Percentiles rank a stretch among this genome's conserved stretches.
Conservation (phyloP, 495 filamentous ascomycete species). For the Tuber brumale region DNA sequence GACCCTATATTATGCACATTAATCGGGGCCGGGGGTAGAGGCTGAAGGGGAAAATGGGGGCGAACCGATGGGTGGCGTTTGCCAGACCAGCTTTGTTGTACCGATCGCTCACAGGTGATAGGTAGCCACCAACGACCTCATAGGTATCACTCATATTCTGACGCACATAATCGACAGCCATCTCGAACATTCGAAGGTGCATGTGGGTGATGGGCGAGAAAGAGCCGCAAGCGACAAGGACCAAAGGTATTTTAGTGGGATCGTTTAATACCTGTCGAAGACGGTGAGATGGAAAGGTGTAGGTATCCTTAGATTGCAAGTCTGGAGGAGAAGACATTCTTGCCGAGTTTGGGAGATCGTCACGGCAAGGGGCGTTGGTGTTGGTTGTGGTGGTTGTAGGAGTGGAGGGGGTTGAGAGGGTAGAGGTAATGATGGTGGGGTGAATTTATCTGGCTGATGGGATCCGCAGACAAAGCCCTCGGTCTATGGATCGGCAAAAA, state of each 20-base stretch:
- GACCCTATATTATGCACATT: slow-evolving; percentile 35
- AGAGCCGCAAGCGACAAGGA: slow-evolving; percentile 84
- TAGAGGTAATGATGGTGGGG: background rate
- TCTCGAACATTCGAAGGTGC: slow-evolving; percentile 90
- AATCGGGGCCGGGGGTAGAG: background rate
- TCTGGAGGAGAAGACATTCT: slow-evolving; percentile 17
- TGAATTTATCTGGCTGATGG: background rate
- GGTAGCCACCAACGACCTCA: slow-evolving; percentile 77
- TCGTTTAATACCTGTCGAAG: slow-evolving; percentile 63
- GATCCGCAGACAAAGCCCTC: slow-evolving; percentile 1
- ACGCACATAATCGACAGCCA: slow-evolving; percentile 73
- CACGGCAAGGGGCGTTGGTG: background rate
- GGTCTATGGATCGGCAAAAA: background rate
- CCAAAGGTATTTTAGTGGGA: slow-evolving; percentile 64
- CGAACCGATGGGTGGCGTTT: slow-evolving; percentile 62
- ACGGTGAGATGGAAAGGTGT: slow-evolving; percentile 66
- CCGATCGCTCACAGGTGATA: slow-evolving; percentile 72
- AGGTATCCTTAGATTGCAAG: slow-evolving; percentile 40
- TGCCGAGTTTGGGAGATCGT: background rate
- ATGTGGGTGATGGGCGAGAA: slow-evolving; percentile 84
- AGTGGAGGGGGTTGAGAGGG: too few relatives aligned
- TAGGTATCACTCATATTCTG: slow-evolving; percentile 61
- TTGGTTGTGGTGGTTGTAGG: slow-evolving; percentile 4
- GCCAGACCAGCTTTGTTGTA: slow-evolving; percentile 90
- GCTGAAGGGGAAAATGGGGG: background rate